A percentile compares a stretch with the other conserved stretches of the same genome.
Conservation (phyloP, 495 filamentous ascomycete species). For the Xylaria acuta region DNA sequence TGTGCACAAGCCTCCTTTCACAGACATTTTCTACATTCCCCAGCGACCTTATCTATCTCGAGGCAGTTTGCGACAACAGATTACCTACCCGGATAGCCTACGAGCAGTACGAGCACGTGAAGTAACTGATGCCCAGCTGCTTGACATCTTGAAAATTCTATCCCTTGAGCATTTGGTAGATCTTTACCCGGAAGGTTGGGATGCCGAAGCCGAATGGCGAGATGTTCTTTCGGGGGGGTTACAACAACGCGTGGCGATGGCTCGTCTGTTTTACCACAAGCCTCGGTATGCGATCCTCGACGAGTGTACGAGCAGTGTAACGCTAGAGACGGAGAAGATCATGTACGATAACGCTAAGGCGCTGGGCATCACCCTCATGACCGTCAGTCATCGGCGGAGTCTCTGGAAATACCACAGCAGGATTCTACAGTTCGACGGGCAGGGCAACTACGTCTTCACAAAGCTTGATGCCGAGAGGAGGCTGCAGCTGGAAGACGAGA, state of each 20-base stretch:
- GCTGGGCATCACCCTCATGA: slow-evolving; percentile 93
- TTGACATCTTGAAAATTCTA: slow-evolving; percentile 75
- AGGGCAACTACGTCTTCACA: slow-evolving; percentile 90
- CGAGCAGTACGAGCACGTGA: slow-evolving; percentile 86
- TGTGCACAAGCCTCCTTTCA: slow-evolving; percentile 85
- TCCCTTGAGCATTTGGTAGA: slow-evolving; percentile 85
- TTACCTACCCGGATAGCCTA: slow-evolving; percentile 92
- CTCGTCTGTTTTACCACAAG: slow-evolving; percentile 91
- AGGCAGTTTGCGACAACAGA: slow-evolving; percentile 89
- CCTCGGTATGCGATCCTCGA: slow-evolving; percentile 94
- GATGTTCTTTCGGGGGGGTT: slow-evolving; percentile 88
- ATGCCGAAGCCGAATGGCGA: slow-evolving; percentile 95
- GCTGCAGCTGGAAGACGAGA: slow-evolving; percentile 90
- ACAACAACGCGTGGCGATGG: slow-evolving; percentile 98
- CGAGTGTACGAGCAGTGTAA: slow-evolving; percentile 93
- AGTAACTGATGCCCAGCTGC: slow-evolving; percentile 81
- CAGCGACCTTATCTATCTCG: slow-evolving; percentile 92
- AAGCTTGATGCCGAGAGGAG: slow-evolving; percentile 87
- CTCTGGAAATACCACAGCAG: slow-evolving; percentile 94
- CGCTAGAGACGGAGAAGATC: slow-evolving; percentile 88
- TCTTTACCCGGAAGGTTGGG: slow-evolving; percentile 80
- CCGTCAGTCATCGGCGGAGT: slow-evolving; percentile 87
- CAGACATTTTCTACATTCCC: slow-evolving; percentile 97
- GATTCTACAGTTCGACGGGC: slow-evolving; percentile 96
- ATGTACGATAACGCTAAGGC: slow-evolving; percentile 98